phyloP scores from a whole-genome alignment of 768 basidiomycete species.

The Boletales sp. region DNA sequence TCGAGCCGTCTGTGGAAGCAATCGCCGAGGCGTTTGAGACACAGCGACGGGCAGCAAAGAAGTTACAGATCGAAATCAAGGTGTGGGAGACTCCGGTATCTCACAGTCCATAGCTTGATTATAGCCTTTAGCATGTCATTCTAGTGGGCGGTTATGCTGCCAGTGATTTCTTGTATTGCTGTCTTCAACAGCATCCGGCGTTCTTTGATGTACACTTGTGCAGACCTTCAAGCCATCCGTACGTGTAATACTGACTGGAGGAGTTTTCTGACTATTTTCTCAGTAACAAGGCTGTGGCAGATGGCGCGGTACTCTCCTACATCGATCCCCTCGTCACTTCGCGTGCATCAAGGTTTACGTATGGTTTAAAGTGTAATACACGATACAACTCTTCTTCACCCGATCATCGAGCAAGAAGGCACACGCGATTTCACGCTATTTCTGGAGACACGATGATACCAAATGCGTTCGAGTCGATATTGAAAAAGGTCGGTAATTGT shows the following conservation, averaged over 20 bases:
- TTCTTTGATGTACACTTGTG: conserved; percentile 38
- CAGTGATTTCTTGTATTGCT: conserved; percentile 41
- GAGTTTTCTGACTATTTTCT: neutral
- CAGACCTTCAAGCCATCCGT: conserved; percentile 50
- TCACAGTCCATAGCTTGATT: neutral
- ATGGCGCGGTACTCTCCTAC: conserved; percentile 39
- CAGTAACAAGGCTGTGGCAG: conserved; percentile 48
- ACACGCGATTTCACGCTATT: conserved; percentile 16
- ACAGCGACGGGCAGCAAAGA: conserved; percentile 18
- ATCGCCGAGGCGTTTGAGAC: conserved; percentile 33
- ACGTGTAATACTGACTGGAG: conserved; percentile 8
- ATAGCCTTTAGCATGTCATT: conserved; percentile 31
- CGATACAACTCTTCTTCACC: conserved; percentile 20
- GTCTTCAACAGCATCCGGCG: conserved; percentile 36
- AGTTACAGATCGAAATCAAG: conserved; percentile 26
- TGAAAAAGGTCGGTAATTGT: conserved; percentile 24
- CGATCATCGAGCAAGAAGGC: no score
- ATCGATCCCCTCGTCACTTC: conserved; percentile 45
- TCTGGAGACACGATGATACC: conserved; percentile 31
- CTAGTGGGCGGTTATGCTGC: conserved; percentile 52
- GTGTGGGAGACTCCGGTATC: neutral
- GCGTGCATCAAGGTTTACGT: conserved; percentile 41
- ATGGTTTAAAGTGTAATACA: conserved; percentile 30
- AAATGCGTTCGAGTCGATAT: conserved; percentile 35
- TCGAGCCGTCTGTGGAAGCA: conserved; percentile 39